Evolutionary conservation across 345 rosid genomes (phyloP).

Genomic region (Moricandia arvensis): DNA sequence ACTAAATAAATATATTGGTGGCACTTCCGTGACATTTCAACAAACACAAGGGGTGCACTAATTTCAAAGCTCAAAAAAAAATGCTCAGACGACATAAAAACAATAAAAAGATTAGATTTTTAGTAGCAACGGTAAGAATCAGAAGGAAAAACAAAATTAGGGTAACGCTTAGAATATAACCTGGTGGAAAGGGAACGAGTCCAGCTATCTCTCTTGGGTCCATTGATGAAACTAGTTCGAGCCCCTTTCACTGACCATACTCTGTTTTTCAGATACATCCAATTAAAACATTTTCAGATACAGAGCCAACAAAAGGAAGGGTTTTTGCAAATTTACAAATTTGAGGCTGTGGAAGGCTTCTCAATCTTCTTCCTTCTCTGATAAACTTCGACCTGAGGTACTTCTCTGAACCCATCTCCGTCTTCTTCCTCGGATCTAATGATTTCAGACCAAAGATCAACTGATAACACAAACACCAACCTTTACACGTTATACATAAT

Average conservation of each 20-base stretch:
- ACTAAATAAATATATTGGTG: not conserved
- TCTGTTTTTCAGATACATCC: constrained; percentile 24
- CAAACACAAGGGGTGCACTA: constrained; percentile 12
- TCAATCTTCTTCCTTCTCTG: constrained; percentile 48
- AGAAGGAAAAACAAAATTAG: not conserved
- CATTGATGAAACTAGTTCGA: constrained; percentile 55
- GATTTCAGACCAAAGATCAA: constrained; percentile 62
- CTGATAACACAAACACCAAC: constrained; percentile 28
- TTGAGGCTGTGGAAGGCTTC: constrained; percentile 23
- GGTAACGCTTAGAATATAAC: constrained; percentile 37
- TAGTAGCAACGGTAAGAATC: not conserved
- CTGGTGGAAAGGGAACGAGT: constrained; percentile 89
- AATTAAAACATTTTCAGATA: not conserved
- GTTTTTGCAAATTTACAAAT: constrained; percentile 31
- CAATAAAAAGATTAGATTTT: not conserved
- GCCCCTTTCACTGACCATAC: constrained; percentile 23
- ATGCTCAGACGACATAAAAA: not conserved
- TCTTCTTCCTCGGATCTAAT: constrained; percentile 38
- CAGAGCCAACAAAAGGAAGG: not conserved
- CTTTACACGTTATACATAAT: not conserved
- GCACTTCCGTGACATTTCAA: constrained; percentile 7
- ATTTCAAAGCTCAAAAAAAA: not conserved
- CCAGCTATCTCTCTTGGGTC: constrained; percentile 76
- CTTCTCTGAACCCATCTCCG: constrained; percentile 9
- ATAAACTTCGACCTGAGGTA: constrained; percentile 41